Evolutionary conservation across 1,284 basidiomycete species (phyloP).

Genomic region (Fomitopsis schrenkii): DNA sequence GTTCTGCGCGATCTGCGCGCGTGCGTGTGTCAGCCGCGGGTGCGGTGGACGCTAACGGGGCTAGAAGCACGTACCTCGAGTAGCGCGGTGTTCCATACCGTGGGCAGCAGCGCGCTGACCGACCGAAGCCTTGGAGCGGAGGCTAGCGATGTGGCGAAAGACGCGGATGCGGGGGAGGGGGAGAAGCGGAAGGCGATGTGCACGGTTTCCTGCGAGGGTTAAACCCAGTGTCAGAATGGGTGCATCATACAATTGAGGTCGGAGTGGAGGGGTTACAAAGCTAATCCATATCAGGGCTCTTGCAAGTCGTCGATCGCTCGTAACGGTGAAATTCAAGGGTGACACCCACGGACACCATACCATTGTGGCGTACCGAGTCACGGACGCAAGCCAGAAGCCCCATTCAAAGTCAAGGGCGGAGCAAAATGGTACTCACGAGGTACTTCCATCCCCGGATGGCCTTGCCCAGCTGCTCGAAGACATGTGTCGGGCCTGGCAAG

Average conservation of each 20-base stretch:
- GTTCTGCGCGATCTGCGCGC: slow-evolving; percentile 22
- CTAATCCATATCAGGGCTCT: background rate
- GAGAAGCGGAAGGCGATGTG: slow-evolving; percentile 46
- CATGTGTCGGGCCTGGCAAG: slow-evolving; percentile 36
- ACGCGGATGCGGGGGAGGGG: slow-evolving; percentile 18
- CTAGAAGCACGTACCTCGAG: slow-evolving; percentile 19
- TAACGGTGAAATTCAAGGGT: background rate
- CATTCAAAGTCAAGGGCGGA: slow-evolving; percentile 16
- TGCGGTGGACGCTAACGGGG: background rate
- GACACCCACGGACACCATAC: background rate
- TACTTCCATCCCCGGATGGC: slow-evolving; percentile 38
- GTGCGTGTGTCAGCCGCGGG: background rate
- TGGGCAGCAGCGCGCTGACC: slow-evolving; percentile 23
- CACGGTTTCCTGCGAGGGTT: slow-evolving; percentile 34
- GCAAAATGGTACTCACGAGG: slow-evolving; percentile 35
- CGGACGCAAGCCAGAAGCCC: slow-evolving; percentile 13
- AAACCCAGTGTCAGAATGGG: slow-evolving; percentile 2
- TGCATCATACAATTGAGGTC: slow-evolving; percentile 2
- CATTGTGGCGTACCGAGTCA: background rate
- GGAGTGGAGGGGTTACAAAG: background rate
- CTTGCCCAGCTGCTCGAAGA: slow-evolving; percentile 40
- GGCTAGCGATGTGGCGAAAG: slow-evolving; percentile 22
- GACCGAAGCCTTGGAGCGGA: slow-evolving; percentile 22
- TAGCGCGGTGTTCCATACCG: slow-evolving; percentile 27
- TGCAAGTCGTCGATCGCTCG: background rate